Percentiles rank a stretch among this genome's conserved stretches.
phyloP scores from a whole-genome alignment of 108 stramenopile genomes.

The Stephanodiscus triporus region DNA sequence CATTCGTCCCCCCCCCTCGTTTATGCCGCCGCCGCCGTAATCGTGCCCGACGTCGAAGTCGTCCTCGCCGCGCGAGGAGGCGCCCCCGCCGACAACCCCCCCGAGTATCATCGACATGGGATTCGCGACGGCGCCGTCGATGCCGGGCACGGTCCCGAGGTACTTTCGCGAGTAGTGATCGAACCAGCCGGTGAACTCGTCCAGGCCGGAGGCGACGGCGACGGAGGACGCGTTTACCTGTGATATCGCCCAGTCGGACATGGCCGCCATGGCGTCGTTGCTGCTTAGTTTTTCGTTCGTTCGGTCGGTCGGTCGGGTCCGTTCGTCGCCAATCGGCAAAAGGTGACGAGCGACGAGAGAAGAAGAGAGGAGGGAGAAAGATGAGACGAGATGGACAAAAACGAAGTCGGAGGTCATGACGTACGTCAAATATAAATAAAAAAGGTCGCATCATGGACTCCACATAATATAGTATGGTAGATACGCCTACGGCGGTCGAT shows the following conservation, averaged over 20 bases:
- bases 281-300: neutral
- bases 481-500: no score
- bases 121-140: conserved; percentile 25
- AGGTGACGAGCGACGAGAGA: no score
- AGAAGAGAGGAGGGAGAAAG: no score
- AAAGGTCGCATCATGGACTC: no score
- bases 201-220: conserved; percentile 28
- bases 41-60: conserved; percentile 3
- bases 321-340: no score
- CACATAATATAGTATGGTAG: no score
- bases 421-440: no score
- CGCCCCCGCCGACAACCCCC: conserved; percentile 20
- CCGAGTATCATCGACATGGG: neutral
- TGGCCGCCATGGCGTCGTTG: conserved; percentile 9
- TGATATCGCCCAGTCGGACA: conserved; percentile 29
- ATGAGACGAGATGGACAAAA: no score
- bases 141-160: conserved; percentile 40
- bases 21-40: conserved; percentile 16
- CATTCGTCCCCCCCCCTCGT: neutral
- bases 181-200: conserved; percentile 50
- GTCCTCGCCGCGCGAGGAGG: conserved; percentile 18
- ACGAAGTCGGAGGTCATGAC: no score
- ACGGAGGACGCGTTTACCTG: conserved; percentile 26
- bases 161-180: conserved; percentile 54
- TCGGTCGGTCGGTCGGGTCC: no score